These are phyloP conservation scores for Sphaerulina musiva DNA, from an alignment of 2,329 filamentous ascomycete species.

Conservation along the genomic window DNA sequence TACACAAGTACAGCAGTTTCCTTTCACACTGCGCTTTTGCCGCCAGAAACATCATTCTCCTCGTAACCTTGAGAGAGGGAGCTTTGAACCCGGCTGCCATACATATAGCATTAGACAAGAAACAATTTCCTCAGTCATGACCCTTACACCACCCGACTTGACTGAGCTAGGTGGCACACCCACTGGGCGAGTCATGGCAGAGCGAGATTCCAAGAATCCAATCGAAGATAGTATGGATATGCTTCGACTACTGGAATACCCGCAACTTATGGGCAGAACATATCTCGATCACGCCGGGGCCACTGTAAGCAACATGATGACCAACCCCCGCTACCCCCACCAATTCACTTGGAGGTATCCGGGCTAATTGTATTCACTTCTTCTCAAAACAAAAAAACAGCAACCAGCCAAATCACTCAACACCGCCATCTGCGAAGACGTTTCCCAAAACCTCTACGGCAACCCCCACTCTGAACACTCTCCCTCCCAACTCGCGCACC, in stretches of 20 bases:
- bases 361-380: background rate
- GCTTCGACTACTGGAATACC: constrained; percentile 44
- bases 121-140: constrained; percentile 1
- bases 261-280: constrained; percentile 29
- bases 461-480: constrained; percentile 83
- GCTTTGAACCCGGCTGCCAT: background rate
- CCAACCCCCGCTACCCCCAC: background rate
- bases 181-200: constrained; percentile 3
- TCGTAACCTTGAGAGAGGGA: background rate
- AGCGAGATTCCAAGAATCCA: constrained; percentile 12
- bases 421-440: constrained; percentile 66
- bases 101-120: background rate
- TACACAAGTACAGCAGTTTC: background rate
- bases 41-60: background rate
- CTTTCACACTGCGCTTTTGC: background rate
- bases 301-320: constrained; percentile 41
- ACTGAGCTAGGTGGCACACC: constrained; percentile 9
- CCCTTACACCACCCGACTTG: background rate
- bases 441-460: constrained; percentile 71
- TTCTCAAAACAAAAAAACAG: constrained; percentile 20
- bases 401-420: constrained; percentile 62
- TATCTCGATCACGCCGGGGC: constrained; percentile 92
- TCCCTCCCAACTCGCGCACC: constrained; percentile 69
- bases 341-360: no score
- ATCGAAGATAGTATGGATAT: constrained; percentile 39